These are phyloP conservation scores for Daldinia bambusicola DNA, from an alignment of 495 filamentous ascomycete genomes.

Conservation along the genomic window DNA sequence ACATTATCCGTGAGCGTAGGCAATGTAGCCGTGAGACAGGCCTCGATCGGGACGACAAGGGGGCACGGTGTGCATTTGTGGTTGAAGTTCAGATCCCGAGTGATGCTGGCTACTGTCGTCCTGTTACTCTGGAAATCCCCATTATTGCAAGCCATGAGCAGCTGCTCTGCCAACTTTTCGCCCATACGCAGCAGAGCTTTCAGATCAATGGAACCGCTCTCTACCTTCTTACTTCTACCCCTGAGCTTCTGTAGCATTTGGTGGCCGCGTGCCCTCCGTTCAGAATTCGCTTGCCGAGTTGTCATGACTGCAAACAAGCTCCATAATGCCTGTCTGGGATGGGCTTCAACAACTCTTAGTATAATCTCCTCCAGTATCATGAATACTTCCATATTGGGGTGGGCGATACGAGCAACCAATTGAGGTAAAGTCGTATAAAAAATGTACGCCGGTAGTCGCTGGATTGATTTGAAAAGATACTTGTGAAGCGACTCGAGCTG, in stretches of 20 bases:
- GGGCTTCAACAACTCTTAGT: slow-evolving; percentile 76
- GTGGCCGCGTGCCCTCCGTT: slow-evolving; percentile 64
- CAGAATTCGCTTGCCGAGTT: slow-evolving; percentile 52
- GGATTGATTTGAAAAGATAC: slow-evolving; percentile 77
- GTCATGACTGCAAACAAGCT: slow-evolving; percentile 83
- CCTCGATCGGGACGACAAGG: slow-evolving; percentile 88
- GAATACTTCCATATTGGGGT: slow-evolving; percentile 80
- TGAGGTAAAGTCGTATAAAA: slow-evolving; percentile 94
- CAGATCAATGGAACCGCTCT: slow-evolving; percentile 61
- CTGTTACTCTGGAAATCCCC: slow-evolving; percentile 75
- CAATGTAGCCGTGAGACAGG: slow-evolving; percentile 81
- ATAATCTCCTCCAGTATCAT: slow-evolving; percentile 80
- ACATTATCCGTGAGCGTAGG: slow-evolving; percentile 77
- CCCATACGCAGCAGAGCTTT: slow-evolving; percentile 77
- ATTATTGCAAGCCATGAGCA: slow-evolving; percentile 81
- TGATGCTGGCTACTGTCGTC: slow-evolving; percentile 72
- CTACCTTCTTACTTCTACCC: slow-evolving; percentile 48
- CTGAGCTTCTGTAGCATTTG: slow-evolving; percentile 60
- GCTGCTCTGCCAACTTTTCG: slow-evolving; percentile 83
- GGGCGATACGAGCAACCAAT: slow-evolving; percentile 89
- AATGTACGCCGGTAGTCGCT: slow-evolving; percentile 81
- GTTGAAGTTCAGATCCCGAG: slow-evolving; percentile 81
- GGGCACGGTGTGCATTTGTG: slow-evolving; percentile 82
- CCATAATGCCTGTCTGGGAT: slow-evolving; percentile 96
- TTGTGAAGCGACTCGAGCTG: slow-evolving; percentile 76